Base-by-base conservation (phyloP, 495 filamentous ascomycete species). In the Chaetomium tenue region DNA sequence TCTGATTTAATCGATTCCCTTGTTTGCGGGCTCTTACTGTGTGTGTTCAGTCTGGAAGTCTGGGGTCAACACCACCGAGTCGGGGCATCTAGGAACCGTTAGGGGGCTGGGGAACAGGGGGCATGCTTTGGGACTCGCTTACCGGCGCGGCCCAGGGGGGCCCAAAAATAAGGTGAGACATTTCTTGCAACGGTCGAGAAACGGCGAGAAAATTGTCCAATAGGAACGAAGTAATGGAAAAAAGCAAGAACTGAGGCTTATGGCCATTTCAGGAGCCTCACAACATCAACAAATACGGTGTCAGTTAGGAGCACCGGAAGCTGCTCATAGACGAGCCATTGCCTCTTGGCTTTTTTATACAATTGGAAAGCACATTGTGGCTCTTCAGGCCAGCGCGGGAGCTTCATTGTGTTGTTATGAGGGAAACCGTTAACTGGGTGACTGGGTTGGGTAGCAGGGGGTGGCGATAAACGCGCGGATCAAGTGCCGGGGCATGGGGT, bases 151-250 rank as follows among this genome's bases (percentile, higher is more conserved):
- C 58, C 54, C 15, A 50, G 30, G n/a, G 46, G 30, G 20, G n/a
- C 6, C 30, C 13, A 55, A 64, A 64, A 62, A 58, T 47, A 64
- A 65, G 53, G 66, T 68, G 66, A 68, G 62, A 68, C 66, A 68
- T 64, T 67, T 64, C 39, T 53, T 56, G 58, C 66, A 68, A 68
- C 66, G 66, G 66, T 64, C 57, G 23, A 30, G 15, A 64, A 64
- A 68, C 62, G 61, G 58, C 66, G 25, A 20, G 28, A 23, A 30
- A 23, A 13, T 58, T 7, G 28, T 25, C 66, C 66, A 67, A 64
- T 64, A 30, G 47, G 26, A 57, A 28, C 30, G 2, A 5, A n/a
- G 55, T 33, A 11, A 44, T 37, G 28, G 2, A 18, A 16, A 44
- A 61, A 58, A 59, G 39, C 52, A 44, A 39, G 23, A 8, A 23